A percentile compares a stretch with the other conserved stretches of the same genome.
These are phyloP conservation scores for Phaeoacremonium minimum DNA, from an alignment of 2,329 filamentous ascomycete genomes.

Conservation along the genomic window DNA sequence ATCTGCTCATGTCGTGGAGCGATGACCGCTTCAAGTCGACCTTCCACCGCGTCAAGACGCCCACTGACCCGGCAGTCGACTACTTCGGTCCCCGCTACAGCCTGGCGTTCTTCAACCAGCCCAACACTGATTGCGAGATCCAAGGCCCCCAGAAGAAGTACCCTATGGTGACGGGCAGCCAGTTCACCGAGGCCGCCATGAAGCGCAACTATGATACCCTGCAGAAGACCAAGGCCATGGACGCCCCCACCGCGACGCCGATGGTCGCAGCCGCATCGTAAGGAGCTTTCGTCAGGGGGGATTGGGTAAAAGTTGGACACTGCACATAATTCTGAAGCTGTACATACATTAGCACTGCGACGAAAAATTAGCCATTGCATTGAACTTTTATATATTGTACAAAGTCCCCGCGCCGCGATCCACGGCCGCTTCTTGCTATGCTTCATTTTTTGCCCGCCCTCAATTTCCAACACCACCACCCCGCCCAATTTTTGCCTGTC, in stretches of 20 bases:
- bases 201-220: slow-evolving; percentile 16
- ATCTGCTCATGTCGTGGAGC: slow-evolving; percentile 63
- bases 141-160: slow-evolving; percentile 61
- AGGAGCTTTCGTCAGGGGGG: no score
- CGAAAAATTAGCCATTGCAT: neutral
- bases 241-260: neutral
- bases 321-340: slow-evolving; percentile 1
- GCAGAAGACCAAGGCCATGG: slow-evolving; percentile 3
- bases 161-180: slow-evolving; percentile 51
- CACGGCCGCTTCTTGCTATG: no score
- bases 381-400: no score
- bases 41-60: slow-evolving; percentile 60
- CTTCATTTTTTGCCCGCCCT: no score
- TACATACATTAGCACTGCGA: no score
- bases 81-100: slow-evolving; percentile 59
- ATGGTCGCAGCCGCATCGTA: neutral
- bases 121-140: slow-evolving; percentile 51
- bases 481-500: no score
- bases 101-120: slow-evolving; percentile 65
- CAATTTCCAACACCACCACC: no score
- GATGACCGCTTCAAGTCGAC: slow-evolving; percentile 66
- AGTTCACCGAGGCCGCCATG: slow-evolving; percentile 43
- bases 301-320: no score
- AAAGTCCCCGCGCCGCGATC: no score
- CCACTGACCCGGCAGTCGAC: slow-evolving; percentile 43